Evolutionary conservation across 2,329 filamentous ascomycete species (phyloP).

Genomic region (Fusarium longipes): DNA sequence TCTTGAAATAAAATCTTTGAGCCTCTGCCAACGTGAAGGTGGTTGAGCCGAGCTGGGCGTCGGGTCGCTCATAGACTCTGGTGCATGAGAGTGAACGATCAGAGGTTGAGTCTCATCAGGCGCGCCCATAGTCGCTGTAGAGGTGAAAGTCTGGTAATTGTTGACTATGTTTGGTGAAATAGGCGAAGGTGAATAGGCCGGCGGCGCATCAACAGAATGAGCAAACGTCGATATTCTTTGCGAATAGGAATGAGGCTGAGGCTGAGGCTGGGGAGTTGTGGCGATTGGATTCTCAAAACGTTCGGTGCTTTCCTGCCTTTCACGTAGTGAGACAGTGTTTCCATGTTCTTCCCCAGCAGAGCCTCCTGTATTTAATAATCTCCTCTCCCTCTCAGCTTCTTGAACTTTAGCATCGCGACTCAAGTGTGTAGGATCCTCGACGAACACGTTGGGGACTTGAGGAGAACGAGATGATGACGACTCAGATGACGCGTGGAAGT

Average conservation of each 20-base stretch:
- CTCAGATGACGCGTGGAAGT: constrained; percentile 58
- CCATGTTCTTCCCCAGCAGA: background rate
- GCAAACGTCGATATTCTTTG: constrained; percentile 23
- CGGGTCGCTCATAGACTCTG: constrained; percentile 60
- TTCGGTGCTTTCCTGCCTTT: background rate
- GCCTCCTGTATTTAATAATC: constrained; percentile 44
- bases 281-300: background rate
- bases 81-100: constrained; percentile 51
- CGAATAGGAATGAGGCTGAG: background rate
- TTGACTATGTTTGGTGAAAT: constrained; percentile 48
- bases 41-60: constrained; percentile 39
- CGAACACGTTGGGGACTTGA: constrained; percentile 60
- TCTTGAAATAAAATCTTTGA: constrained; percentile 38
- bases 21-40: constrained; percentile 48
- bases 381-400: constrained; percentile 58
- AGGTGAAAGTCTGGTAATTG: constrained; percentile 60
- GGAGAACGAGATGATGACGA: constrained; percentile 49
- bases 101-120: constrained; percentile 58
- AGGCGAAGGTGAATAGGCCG: constrained; percentile 61
- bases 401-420: constrained; percentile 56
- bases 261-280: constrained; percentile 3
- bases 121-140: constrained; percentile 54
- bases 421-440: constrained; percentile 60
- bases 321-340: background rate
- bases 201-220: constrained; percentile 57